phyloP scores from a whole-genome alignment of 169 alveolate genomes.

The Miamiensis avidus region DNA sequence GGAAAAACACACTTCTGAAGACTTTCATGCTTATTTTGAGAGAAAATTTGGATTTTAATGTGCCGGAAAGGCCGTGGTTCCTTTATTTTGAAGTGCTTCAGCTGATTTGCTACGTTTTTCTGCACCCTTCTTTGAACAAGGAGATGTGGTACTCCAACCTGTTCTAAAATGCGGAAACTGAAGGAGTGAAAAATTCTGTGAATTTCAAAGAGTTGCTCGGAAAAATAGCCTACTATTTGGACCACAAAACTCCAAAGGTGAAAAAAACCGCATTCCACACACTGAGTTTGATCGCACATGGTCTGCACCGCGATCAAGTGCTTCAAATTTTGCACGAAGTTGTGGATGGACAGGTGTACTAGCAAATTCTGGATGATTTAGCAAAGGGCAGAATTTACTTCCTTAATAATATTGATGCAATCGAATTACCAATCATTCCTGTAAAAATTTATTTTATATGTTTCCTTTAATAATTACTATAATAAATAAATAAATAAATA shows the following conservation, averaged over 20 bases:
- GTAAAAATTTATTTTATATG: neutral
- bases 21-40: no score
- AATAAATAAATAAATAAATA: no score
- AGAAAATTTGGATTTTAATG: neutral
- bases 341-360: neutral
- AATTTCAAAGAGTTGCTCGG: neutral
- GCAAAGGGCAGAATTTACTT: neutral
- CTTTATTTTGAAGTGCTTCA: neutral
- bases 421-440: neutral
- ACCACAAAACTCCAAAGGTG: neutral
- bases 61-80: neutral
- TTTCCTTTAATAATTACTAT: neutral
- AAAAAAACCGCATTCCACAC: neutral
- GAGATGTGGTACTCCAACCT: neutral
- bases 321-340: neutral
- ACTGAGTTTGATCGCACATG: neutral
- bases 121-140: neutral
- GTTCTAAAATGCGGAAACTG: neutral
- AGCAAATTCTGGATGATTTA: neutral
- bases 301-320: neutral
- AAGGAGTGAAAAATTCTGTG: neutral
- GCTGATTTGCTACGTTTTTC: neutral
- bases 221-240: neutral
- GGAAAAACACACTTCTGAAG: neutral
- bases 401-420: neutral